Evolutionary conservation across 1,139 yeast species (phyloP).

Genomic region (Yamadazyma friedrichii): DNA sequence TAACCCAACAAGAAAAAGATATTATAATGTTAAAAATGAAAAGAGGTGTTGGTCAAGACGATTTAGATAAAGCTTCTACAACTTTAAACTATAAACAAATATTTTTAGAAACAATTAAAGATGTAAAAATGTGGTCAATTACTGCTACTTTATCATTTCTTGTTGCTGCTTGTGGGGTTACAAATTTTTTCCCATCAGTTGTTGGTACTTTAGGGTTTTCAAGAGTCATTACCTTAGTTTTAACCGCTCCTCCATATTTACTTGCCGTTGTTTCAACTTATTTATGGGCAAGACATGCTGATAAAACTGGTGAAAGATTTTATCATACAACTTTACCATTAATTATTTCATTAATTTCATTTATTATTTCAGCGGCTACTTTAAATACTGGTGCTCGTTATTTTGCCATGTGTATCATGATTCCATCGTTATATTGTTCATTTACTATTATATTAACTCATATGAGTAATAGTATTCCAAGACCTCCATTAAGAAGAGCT

Average conservation of each 20-base stretch:
- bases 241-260: slow-evolving; percentile 62
- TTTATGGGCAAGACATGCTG: slow-evolving; percentile 58
- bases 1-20: slow-evolving; percentile 47
- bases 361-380: slow-evolving; percentile 55
- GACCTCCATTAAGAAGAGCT: slow-evolving; percentile 56
- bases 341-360: slow-evolving; percentile 43
- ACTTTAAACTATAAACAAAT: slow-evolving; percentile 36
- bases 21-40: slow-evolving; percentile 47
- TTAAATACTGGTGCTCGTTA: slow-evolving; percentile 58
- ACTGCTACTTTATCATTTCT: slow-evolving; percentile 47
- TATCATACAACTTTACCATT: slow-evolving; percentile 51
- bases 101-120: slow-evolving; percentile 39
- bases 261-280: slow-evolving; percentile 54
- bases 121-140: slow-evolving; percentile 46
- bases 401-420: slow-evolving; percentile 62
- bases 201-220: slow-evolving; percentile 53
- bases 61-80: slow-evolving; percentile 36
- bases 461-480: slow-evolving; percentile 52
- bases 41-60: slow-evolving; percentile 40
- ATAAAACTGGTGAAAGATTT: slow-evolving; percentile 55
- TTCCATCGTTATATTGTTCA: slow-evolving; percentile 56
- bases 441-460: slow-evolving; percentile 56
- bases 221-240: slow-evolving; percentile 48
- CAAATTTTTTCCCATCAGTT: slow-evolving; percentile 62
- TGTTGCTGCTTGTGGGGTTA: slow-evolving; percentile 59